Percentiles rank a stretch among this genome's conserved stretches.
phyloP scores from a whole-genome alignment of 2,329 filamentous ascomycete species.

The Phaeoacremonium minimum region DNA sequence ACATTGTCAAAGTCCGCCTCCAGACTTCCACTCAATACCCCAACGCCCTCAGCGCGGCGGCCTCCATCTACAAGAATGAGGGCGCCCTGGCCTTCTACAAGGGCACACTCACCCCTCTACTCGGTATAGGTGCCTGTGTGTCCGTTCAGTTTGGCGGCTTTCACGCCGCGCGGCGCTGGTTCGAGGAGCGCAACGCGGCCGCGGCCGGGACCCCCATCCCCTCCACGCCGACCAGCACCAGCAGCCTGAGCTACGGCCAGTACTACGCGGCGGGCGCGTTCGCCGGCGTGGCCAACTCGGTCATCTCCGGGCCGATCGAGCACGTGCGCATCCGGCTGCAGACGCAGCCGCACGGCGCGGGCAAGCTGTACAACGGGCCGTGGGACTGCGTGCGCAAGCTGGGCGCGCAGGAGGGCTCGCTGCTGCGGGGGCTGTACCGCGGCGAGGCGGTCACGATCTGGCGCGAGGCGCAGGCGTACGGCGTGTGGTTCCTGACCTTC shows the following conservation, averaged over 20 bases:
- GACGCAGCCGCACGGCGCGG: conserved; percentile 86
- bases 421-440: conserved; percentile 75
- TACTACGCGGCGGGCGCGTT: conserved; percentile 91
- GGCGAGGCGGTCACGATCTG: conserved; percentile 81
- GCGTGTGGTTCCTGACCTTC: conserved; percentile 90
- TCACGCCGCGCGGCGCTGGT: conserved; percentile 81
- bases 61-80: conserved; percentile 81
- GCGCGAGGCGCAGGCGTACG: conserved; percentile 92
- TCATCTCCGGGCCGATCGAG: conserved; percentile 88
- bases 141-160: conserved; percentile 99
- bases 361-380: conserved; percentile 75
- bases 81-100: conserved; percentile 95
- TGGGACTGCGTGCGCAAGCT: conserved; percentile 89
- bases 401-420: conserved; percentile 58
- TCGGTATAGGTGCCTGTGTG: conserved; percentile 95
- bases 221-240: not conserved
- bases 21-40: conserved; percentile 84
- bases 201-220: conserved; percentile 48
- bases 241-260: conserved; percentile 69
- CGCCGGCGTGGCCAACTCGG: conserved; percentile 84
- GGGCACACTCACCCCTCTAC: conserved; percentile 87
- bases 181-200: conserved; percentile 70
- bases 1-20: conserved; percentile 96
- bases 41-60: conserved; percentile 74
- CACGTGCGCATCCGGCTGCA: conserved; percentile 95